Evolutionary conservation across 129 eudicot genomes (phyloP).

Genomic region (Helianthus tuberosus): DNA sequence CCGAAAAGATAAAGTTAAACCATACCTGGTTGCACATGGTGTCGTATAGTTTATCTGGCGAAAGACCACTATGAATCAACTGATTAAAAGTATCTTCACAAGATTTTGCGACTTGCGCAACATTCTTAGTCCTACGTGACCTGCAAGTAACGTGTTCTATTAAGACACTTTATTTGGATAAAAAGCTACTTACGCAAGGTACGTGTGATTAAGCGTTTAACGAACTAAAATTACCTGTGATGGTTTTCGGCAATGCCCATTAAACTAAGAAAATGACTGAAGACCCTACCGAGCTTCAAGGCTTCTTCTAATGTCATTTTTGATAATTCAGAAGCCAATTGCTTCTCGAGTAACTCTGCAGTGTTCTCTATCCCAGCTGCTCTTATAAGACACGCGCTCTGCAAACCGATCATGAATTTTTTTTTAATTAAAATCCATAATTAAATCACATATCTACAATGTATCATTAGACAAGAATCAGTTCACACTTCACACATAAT

Average conservation of each 20-base stretch:
- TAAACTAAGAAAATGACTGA: constrained; percentile 76
- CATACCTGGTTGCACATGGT: constrained; percentile 87
- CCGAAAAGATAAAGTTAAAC: neutral
- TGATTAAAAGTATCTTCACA: constrained; percentile 88
- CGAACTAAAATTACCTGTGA: constrained; percentile 50
- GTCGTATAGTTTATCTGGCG: constrained; percentile 76
- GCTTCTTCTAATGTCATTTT: constrained; percentile 84
- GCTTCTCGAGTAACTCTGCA: constrained; percentile 81
- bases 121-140: constrained; percentile 56
- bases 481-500: constrained; percentile 3
- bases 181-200: neutral
- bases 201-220: neutral
- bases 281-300: constrained; percentile 67
- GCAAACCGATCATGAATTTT: constrained; percentile 18
- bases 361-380: constrained; percentile 72
- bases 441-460: neutral
- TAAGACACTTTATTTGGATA: neutral
- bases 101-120: constrained; percentile 72
- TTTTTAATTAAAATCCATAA: neutral
- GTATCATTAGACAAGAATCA: neutral
- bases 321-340: constrained; percentile 69
- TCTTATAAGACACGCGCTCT: constrained; percentile 90
- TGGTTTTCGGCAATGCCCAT: constrained; percentile 90
- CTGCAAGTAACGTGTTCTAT: constrained; percentile 44
- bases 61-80: constrained; percentile 77